Conservation (phyloP, 23 red algal genomes). For the Gracilaria gracilis region DNA sequence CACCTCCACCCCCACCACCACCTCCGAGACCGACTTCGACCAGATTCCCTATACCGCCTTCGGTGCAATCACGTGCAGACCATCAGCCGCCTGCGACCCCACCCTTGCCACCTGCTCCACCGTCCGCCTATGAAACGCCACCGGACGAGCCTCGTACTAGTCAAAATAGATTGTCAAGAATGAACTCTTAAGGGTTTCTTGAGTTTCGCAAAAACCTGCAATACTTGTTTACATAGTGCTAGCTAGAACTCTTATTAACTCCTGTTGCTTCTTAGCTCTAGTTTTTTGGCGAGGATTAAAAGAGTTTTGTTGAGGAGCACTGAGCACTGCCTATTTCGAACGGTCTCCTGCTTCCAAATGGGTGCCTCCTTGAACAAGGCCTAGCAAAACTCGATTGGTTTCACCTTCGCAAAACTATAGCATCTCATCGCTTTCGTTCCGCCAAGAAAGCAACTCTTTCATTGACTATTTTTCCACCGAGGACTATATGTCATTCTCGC, state of each 20-base stretch:
- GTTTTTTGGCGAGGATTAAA: neutral
- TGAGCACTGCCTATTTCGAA: neutral
- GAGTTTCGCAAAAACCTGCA: neutral
- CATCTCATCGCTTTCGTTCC: neutral
- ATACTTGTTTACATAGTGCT: neutral
- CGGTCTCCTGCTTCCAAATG: neutral
- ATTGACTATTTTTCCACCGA: too few relatives aligned
- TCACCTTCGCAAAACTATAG: neutral
- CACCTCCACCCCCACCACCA: slow-evolving; percentile 11
- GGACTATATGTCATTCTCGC: neutral
- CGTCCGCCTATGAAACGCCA: slow-evolving; percentile 13
- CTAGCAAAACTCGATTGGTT: neutral
- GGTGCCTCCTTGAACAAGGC: neutral
- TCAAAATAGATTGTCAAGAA: neutral
- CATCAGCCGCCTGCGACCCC: neutral
- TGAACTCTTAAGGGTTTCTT: neutral
- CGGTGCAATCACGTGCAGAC: neutral
- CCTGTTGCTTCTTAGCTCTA: neutral
- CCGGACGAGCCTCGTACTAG: neutral
- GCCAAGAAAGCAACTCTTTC: too few relatives aligned
- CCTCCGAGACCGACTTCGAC: neutral
- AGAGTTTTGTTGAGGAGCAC: neutral
- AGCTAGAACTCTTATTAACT: neutral
- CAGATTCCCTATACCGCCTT: neutral
- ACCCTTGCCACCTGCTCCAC: slow-evolving; percentile 4